phyloP scores from a whole-genome alignment of 2,329 filamentous ascomycete genomes.

The Nigrograna mackinnonii region DNA sequence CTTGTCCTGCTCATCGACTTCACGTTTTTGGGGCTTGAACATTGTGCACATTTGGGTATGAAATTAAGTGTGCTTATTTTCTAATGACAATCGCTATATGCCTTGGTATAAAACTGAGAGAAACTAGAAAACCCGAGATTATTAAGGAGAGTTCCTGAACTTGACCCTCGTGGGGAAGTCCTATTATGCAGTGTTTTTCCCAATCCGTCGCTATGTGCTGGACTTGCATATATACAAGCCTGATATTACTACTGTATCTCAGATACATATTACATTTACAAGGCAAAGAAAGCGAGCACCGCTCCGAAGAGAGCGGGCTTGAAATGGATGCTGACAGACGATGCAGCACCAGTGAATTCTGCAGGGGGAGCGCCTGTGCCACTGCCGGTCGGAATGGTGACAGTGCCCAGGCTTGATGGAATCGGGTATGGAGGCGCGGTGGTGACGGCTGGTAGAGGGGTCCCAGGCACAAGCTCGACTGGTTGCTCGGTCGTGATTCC shows the following conservation, averaged over 20 bases:
- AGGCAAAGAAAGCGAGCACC: conserved; percentile 34
- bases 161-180: too few species aligned
- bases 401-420: conserved; percentile 25
- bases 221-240: conserved; percentile 1
- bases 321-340: conserved; percentile 22
- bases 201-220: too few species aligned
- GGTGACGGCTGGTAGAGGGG: conserved; percentile 34
- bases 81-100: too few species aligned
- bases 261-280: conserved; percentile 26
- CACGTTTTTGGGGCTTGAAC: too few species aligned
- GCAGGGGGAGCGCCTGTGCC: conserved; percentile 23
- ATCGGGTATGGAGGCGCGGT: conserved; percentile 28
- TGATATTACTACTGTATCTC: neutral
- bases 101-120: too few species aligned
- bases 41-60: too few species aligned
- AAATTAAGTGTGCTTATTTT: too few species aligned
- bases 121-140: too few species aligned
- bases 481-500: conserved; percentile 27
- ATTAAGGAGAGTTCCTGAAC: too few species aligned
- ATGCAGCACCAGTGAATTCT: conserved; percentile 40
- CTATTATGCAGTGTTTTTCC: too few species aligned
- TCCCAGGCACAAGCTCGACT: conserved; percentile 40
- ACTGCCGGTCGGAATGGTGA: conserved; percentile 16
- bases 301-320: conserved; percentile 30
- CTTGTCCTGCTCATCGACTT: too few species aligned